Percentiles rank a stretch among this genome's conserved stretches.
phyloP scores from a whole-genome alignment of 768 basidiomycete genomes.

The Termitomyces sp. region DNA sequence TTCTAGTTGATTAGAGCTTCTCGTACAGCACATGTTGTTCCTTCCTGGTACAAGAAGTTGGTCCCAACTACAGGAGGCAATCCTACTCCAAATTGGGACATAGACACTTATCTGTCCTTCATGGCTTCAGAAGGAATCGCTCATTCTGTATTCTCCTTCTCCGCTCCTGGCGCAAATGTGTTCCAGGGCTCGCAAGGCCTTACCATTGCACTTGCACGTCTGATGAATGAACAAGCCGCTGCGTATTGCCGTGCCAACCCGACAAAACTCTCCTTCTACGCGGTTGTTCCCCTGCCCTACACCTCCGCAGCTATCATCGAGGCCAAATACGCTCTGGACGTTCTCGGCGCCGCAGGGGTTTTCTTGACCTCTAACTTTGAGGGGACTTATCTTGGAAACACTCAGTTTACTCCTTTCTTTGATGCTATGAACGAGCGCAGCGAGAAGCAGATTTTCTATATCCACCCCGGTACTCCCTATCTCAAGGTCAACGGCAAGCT shows the following conservation, averaged over 20 bases:
- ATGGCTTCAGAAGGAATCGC: conserved; percentile 27
- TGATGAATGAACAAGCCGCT: conserved; percentile 30
- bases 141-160: conserved; percentile 25
- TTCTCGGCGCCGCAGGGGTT: conserved; percentile 28
- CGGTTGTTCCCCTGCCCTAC: conserved; percentile 29
- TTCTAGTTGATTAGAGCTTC: not conserved
- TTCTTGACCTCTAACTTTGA: conserved; percentile 27
- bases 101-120: conserved; percentile 21
- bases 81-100: conserved; percentile 25
- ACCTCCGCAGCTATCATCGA: conserved; percentile 26
- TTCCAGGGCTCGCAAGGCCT: conserved; percentile 19
- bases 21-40: conserved; percentile 22
- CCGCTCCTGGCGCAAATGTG: conserved; percentile 27
- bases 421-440: conserved; percentile 22
- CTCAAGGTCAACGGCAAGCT: conserved; percentile 19
- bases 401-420: conserved; percentile 24
- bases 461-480: conserved; percentile 28
- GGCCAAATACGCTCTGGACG: conserved; percentile 23
- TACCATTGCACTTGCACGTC: conserved; percentile 28
- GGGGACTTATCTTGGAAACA: conserved; percentile 27
- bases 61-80: conserved; percentile 23
- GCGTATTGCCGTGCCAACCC: conserved; percentile 25
- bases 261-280: conserved; percentile 25
- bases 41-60: conserved; percentile 25
- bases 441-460: conserved; percentile 22